A percentile compares a stretch with the other conserved stretches of the same genome.
Conservation (phyloP, 2,329 filamentous ascomycete genomes). For the Eurotiales sp. region DNA sequence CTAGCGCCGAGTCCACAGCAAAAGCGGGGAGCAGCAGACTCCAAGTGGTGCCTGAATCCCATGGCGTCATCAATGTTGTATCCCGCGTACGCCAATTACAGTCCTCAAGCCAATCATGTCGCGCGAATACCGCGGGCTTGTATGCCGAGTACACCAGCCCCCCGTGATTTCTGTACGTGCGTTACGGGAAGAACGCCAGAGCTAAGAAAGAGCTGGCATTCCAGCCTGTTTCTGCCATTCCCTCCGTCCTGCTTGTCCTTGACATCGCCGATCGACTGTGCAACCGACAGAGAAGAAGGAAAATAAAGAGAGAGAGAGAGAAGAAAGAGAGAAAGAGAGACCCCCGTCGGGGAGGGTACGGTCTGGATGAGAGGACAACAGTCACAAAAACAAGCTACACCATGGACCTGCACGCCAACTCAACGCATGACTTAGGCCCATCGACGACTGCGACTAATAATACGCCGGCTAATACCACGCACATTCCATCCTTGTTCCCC, state of each 20-base stretch:
- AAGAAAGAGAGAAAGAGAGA: neutral
- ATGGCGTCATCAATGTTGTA: slow-evolving; percentile 11
- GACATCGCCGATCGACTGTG: too few species aligned
- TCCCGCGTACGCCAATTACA: neutral
- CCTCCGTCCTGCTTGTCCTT: too few species aligned
- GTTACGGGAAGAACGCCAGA: too few species aligned
- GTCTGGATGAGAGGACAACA: neutral
- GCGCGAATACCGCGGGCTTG: too few species aligned
- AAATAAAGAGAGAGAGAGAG: neutral
- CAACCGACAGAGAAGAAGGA: too few species aligned
- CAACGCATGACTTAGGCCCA: neutral
- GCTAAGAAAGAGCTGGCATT: too few species aligned
- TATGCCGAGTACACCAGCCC: too few species aligned
- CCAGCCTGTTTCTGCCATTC: too few species aligned
- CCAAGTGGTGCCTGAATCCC: slow-evolving; percentile 12
- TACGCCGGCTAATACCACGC: neutral
- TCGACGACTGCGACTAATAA: neutral
- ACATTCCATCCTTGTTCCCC: slow-evolving; percentile 7
- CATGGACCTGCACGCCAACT: slow-evolving; percentile 7
- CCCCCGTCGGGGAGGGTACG: slow-evolving; percentile 3
- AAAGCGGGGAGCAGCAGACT: too few species aligned
- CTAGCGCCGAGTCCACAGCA: too few species aligned
- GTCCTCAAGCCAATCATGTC: too few species aligned
- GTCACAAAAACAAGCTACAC: neutral
- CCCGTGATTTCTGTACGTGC: too few species aligned